Base-by-base conservation (phyloP, 2,329 filamentous ascomycete genomes). In the Sclerotinia minor region DNA sequence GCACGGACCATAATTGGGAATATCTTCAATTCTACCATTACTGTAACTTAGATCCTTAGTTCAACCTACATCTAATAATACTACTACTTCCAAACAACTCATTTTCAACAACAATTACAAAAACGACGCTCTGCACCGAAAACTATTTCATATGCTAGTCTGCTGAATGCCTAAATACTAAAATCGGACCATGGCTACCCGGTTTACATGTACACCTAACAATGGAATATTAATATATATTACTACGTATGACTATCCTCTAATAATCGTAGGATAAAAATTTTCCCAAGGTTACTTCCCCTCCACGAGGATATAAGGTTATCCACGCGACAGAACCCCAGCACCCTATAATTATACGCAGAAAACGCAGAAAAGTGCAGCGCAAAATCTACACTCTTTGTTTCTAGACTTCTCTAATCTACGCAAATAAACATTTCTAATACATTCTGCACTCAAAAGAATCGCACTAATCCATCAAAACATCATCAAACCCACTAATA, bases 381-480 rank as follows among this genome's bases (percentile, higher is more conserved):
- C 6, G 81, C 81, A 15, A 83, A 72, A 55, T 81, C 79, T 5
- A 82, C 2, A 83, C 73, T 32, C 81, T 74, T 13, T 78, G 74
- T 2, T 1, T 35, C 35, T 9, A 35, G 38, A 82, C 82, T 2
- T 76, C 76, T 2, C 79, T 79, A 17, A 83, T 78, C 19, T 71
- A 71, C 5, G 69, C 72, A 63, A 63, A 74, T 66, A n/a, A 47
- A 69, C 15, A 69, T 69, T 35, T 54, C 70, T 69, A n/a, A n/a
- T n/a, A n/a, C n/a, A n/a, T n/a, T n/a, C n/a, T n/a, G n/a, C n/a
- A n/a, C n/a, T n/a, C n/a, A n/a, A n/a, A n/a, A n/a, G n/a, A n/a
- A n/a, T n/a, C n/a, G n/a, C n/a, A n/a, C n/a, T n/a, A n/a, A 70
- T 88, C 80, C 78, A 88, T 84, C 35, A 74, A 76, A 72, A 88